A percentile compares a stretch with the other conserved stretches of the same genome.
Evolutionary conservation across 805 yeast species (phyloP).

Genomic region (Ogataea pini): DNA sequence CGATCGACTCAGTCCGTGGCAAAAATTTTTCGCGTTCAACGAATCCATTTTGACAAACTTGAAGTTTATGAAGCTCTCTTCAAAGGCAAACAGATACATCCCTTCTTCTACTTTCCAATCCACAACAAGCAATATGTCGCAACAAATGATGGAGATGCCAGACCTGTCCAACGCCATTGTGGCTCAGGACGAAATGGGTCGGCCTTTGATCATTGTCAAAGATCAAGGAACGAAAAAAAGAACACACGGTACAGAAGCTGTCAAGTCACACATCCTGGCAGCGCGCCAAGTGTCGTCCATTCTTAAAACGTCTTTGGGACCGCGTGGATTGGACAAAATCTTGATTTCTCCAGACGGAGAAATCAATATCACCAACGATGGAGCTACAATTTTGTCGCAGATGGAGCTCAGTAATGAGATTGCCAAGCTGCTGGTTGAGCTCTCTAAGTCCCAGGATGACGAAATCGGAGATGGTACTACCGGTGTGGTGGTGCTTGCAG

Average conservation of each 20-base stretch:
- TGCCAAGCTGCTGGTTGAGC: slow-evolving; percentile 91
- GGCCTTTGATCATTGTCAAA: slow-evolving; percentile 96
- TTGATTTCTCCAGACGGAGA: slow-evolving; percentile 95
- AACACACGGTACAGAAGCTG: slow-evolving; percentile 77
- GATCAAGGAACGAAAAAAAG: slow-evolving; percentile 59
- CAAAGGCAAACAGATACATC: neutral
- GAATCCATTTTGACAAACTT: neutral
- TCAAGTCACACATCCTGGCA: slow-evolving; percentile 86
- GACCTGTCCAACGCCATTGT: slow-evolving; percentile 97
- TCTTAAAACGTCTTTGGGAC: slow-evolving; percentile 91
- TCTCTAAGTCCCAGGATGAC: slow-evolving; percentile 93
- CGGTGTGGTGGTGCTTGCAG: slow-evolving; percentile 95
- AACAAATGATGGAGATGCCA: slow-evolving; percentile 57
- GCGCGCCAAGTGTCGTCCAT: slow-evolving; percentile 94
- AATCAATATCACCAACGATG: slow-evolving; percentile 96
- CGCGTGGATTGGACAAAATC: slow-evolving; percentile 97
- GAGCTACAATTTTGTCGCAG: slow-evolving; percentile 93
- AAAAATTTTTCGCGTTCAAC: slow-evolving; percentile 20
- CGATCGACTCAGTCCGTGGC: slow-evolving; percentile 2
- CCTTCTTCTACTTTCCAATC: neutral
- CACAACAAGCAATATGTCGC: slow-evolving; percentile 20
- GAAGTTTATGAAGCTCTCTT: neutral
- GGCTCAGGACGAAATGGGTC: slow-evolving; percentile 99
- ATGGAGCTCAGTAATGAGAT: slow-evolving; percentile 96
- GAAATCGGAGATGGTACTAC: slow-evolving; percentile 99